phyloP scores from a whole-genome alignment of 1,139 yeast species.

The Lodderomyces beijingensis region DNA sequence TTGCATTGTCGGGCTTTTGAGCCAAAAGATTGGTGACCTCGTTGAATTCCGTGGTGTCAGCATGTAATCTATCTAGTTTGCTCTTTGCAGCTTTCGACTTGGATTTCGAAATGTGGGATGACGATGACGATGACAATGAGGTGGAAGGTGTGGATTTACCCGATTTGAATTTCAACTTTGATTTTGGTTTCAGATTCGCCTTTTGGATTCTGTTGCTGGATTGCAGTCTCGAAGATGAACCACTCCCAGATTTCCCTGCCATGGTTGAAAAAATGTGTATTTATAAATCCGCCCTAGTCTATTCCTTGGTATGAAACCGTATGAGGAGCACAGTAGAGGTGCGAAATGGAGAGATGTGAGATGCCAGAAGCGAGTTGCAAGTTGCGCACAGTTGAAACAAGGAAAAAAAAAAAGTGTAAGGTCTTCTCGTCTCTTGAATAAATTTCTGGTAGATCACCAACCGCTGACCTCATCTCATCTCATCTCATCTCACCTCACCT shows the following conservation, averaged over 20 bases:
- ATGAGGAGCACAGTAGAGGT: no score
- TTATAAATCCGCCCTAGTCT: no score
- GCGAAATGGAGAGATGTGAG: no score
- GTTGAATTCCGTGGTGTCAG: constrained; percentile 30
- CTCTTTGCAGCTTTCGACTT: constrained; percentile 33
- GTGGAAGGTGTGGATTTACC: background rate
- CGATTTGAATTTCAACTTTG: background rate
- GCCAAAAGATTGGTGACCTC: constrained; percentile 28
- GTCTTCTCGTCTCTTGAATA: no score
- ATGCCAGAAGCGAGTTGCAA: no score
- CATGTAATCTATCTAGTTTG: constrained; percentile 42
- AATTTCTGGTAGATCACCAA: background rate
- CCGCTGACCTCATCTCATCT: constrained; percentile 1
- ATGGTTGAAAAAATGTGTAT: no score
- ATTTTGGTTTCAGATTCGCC: constrained; percentile 1
- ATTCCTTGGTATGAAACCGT: no score
- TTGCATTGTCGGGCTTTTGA: constrained; percentile 2
- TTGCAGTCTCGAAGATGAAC: no score
- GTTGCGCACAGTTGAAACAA: no score
- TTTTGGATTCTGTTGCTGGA: no score
- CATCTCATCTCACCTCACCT: background rate
- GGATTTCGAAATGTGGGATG: constrained; percentile 14
- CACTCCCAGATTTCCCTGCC: no score
- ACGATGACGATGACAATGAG: background rate
- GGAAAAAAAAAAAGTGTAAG: no score